A percentile compares a stretch with the other conserved stretches of the same genome.
phyloP scores from a whole-genome alignment of 1,139 yeast species.

The Candida sanyaensis region DNA sequence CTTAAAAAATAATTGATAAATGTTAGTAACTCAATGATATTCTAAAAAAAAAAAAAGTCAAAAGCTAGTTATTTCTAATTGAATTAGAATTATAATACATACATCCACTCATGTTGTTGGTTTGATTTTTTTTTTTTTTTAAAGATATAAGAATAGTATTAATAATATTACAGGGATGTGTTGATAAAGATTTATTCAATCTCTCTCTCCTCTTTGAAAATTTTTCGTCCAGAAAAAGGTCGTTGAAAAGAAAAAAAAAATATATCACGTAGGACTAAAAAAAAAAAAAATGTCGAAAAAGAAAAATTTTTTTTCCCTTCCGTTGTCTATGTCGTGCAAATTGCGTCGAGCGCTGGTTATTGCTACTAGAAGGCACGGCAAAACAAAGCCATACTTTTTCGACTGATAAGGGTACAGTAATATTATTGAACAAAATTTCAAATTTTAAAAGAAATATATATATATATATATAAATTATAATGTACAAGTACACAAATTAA shows the following conservation, averaged over 20 bases:
- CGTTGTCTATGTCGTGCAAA: background rate
- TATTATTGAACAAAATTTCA: background rate
- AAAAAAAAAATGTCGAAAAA: no score
- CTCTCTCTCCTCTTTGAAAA: background rate
- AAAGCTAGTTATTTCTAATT: background rate
- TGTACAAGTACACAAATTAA: background rate
- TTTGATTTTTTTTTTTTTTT: no score
- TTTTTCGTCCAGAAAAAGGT: background rate
- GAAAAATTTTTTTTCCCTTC: no score
- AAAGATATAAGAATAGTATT: background rate
- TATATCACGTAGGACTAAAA: background rate
- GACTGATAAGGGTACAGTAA: background rate
- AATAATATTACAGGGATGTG: background rate
- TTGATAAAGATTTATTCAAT: background rate
- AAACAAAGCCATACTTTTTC: background rate
- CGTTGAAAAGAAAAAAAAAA: background rate
- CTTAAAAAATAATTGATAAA: conserved; percentile 31
- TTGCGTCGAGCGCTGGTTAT: background rate
- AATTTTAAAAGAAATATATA: background rate
- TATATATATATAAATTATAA: background rate
- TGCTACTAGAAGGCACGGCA: background rate
- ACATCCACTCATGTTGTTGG: conserved; percentile 28
- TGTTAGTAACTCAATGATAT: conserved; percentile 1
- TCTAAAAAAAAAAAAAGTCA: background rate
- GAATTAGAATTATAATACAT: conserved; percentile 20